Evolutionary conservation across 208 protist species (phyloP).

Genomic region (Angomonas deanei): DNA sequence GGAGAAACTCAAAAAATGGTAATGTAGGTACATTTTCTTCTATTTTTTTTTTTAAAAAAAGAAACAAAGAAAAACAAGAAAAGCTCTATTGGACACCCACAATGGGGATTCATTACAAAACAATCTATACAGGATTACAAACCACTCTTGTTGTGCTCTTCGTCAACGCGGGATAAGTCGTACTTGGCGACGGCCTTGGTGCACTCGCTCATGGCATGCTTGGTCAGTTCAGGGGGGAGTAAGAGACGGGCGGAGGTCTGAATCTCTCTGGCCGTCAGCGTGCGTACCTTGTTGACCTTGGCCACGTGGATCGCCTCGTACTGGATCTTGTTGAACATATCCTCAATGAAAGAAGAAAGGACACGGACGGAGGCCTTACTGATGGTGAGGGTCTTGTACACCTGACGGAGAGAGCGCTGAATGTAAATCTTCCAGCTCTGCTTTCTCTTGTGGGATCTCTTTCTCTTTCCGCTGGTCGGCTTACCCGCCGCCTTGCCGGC

Average conservation of each 20-base stretch:
- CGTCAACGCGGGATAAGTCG: constrained; percentile 75
- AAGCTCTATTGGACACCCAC: constrained; percentile 3
- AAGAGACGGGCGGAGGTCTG: constrained; percentile 97
- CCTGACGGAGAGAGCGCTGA: constrained; percentile 94
- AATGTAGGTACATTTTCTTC: constrained; percentile 11
- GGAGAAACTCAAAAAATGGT: constrained; percentile 1
- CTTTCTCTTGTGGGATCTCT: constrained; percentile 62
- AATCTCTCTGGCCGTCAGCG: constrained; percentile 96
- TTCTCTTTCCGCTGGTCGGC: constrained; percentile 42
- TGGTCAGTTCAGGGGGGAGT: constrained; percentile 97
- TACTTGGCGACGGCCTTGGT: constrained; percentile 98
- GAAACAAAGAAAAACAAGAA: constrained; percentile 7
- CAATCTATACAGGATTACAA: background rate
- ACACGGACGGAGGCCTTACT: constrained; percentile 96
- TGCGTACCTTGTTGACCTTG: constrained; percentile 96
- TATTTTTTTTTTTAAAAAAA: constrained; percentile 6
- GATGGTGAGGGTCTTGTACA: constrained; percentile 97
- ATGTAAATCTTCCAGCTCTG: constrained; percentile 93
- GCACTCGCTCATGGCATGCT: constrained; percentile 99
- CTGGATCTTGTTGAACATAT: constrained; percentile 98
- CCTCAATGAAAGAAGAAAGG: constrained; percentile 98
- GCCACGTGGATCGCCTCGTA: constrained; percentile 94
- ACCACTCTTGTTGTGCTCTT: constrained; percentile 2
- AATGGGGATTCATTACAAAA: constrained; percentile 3
- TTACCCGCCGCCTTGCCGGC: constrained; percentile 93